These are phyloP conservation scores for Byssochlamys sp. DNA, from an alignment of 2,329 filamentous ascomycete genomes.

Conservation along the genomic window DNA sequence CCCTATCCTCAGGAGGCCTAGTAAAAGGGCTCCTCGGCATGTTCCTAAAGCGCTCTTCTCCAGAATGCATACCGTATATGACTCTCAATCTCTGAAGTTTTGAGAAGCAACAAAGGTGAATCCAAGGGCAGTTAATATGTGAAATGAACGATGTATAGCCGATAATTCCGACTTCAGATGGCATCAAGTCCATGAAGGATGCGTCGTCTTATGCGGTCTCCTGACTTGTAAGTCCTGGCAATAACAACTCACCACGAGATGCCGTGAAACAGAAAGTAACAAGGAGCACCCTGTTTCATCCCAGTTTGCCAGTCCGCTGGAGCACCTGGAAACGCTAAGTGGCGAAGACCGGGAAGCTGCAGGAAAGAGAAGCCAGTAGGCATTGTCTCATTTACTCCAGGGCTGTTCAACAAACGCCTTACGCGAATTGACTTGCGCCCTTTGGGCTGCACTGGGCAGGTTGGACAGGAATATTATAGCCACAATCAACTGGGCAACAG, in stretches of 20 bases:
- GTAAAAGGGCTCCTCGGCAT: conserved; percentile 8
- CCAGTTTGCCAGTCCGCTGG: not conserved
- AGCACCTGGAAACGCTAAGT: not conserved
- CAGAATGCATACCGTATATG: conserved; percentile 6
- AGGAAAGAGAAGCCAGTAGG: not conserved
- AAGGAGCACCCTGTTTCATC: not conserved
- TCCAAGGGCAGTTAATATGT: not conserved
- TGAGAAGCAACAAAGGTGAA: not conserved
- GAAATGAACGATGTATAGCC: not conserved
- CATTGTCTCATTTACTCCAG: not conserved
- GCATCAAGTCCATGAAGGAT: not conserved
- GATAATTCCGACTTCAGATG: not conserved
- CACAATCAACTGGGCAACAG: not conserved
- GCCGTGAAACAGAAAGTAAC: not conserved
- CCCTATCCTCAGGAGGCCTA: conserved; percentile 6
- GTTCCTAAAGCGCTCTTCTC: conserved; percentile 9
- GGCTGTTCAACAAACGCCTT: not conserved
- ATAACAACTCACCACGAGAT: not conserved
- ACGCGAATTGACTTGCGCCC: not conserved
- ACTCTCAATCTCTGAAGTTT: not conserved
- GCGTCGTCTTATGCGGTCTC: not conserved
- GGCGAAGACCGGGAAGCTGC: not conserved
- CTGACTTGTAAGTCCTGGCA: not conserved
- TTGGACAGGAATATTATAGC: not conserved
- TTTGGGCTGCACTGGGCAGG: not conserved